Percentiles rank a stretch among this genome's conserved stretches.
Evolutionary conservation across 106 monocot species (phyloP).

Genomic region (Chionographis japonica): DNA sequence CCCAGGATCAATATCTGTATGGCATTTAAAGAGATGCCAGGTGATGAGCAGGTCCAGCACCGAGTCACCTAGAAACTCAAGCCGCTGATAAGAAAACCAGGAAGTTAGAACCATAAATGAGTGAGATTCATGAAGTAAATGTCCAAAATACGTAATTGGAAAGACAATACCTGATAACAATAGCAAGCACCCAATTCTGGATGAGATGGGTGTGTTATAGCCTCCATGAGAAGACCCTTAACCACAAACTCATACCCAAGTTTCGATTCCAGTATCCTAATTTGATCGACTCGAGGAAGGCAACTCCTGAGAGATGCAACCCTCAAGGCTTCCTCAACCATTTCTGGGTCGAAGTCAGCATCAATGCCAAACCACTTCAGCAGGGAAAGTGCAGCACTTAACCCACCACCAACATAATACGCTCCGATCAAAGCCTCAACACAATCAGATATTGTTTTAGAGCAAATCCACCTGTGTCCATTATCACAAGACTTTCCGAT

Average conservation of each 20-base stretch:
- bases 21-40: conserved; percentile 52
- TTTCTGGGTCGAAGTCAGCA: conserved; percentile 22
- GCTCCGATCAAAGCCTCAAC: conserved; percentile 94
- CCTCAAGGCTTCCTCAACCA: conserved; percentile 46
- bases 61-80: conserved; percentile 90
- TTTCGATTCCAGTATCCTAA: conserved; percentile 66
- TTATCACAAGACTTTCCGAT: conserved; percentile 78
- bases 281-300: conserved; percentile 38
- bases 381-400: conserved; percentile 53
- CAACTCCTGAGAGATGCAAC: conserved; percentile 28
- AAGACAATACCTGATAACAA: conserved; percentile 69
- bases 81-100: conserved; percentile 37
- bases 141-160: neutral
- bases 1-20: conserved; percentile 72
- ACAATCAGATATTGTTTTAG: conserved; percentile 95
- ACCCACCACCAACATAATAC: conserved; percentile 79
- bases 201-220: conserved; percentile 72
- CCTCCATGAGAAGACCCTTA: conserved; percentile 83
- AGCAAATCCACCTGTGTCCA: conserved; percentile 95
- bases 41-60: conserved; percentile 81
- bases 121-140: neutral
- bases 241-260: conserved; percentile 50
- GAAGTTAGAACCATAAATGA: neutral
- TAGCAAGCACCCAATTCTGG: conserved; percentile 36
- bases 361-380: conserved; percentile 83